A percentile compares a stretch with the other conserved stretches of the same genome.
These are phyloP conservation scores for Paecilomyces fulvus DNA, from an alignment of 2,329 filamentous ascomycete species.

Conservation along the genomic window DNA sequence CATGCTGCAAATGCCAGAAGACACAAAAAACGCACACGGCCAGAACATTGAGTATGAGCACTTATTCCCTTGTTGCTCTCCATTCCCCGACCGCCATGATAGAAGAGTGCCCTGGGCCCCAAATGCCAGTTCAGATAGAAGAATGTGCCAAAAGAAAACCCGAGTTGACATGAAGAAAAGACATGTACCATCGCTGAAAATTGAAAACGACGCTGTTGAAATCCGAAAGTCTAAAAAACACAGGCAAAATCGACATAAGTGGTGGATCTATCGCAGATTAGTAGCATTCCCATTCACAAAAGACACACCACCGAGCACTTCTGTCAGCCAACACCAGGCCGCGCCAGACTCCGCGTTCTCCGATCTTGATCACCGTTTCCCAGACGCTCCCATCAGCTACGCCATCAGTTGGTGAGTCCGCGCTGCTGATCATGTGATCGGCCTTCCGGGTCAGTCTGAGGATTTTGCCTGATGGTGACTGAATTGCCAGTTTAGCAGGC, in stretches of 20 bases:
- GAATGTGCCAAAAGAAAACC: neutral
- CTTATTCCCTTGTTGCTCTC: neutral
- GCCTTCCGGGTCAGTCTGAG: constrained; percentile 52
- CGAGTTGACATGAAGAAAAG: neutral
- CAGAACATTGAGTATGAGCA: neutral
- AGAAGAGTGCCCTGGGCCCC: neutral
- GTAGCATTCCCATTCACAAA: constrained; percentile 57
- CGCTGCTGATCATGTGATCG: constrained; percentile 34
- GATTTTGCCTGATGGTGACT: constrained; percentile 91
- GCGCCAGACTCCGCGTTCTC: constrained; percentile 55
- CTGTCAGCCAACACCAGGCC: constrained; percentile 57
- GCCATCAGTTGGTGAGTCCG: constrained; percentile 29
- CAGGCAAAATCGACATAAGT: neutral
- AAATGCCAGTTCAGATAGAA: neutral
- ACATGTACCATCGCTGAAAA: neutral
- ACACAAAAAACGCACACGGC: neutral
- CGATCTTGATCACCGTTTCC: constrained; percentile 61
- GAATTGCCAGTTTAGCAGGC: constrained; percentile 90
- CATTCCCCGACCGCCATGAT: neutral
- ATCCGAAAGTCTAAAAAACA: constrained; percentile 1
- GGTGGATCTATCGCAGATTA: constrained; percentile 19
- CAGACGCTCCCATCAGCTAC: constrained; percentile 48
- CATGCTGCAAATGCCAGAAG: neutral
- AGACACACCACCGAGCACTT: constrained; percentile 61
- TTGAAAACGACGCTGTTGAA: neutral